Conservation (phyloP, 2,329 filamentous ascomycete species). For the Trichoderma arundinaceum region DNA sequence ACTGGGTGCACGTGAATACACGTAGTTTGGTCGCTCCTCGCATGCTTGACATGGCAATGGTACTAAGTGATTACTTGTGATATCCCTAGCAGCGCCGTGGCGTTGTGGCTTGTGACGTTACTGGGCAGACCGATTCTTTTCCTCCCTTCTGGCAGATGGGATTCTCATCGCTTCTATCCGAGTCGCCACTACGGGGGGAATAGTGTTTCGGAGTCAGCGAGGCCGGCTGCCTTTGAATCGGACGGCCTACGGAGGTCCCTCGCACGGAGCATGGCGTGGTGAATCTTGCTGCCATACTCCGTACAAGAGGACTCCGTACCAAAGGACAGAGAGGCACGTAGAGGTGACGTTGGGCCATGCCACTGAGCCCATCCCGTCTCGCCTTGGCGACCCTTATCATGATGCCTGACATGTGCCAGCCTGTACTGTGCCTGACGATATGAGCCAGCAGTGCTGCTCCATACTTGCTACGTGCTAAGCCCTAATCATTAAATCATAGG, state of each 20-base stretch:
- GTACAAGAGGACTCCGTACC: not conserved
- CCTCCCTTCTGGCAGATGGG: slow-evolving; percentile 15
- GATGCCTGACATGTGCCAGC: slow-evolving; percentile 27
- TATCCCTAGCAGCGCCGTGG: slow-evolving; percentile 24
- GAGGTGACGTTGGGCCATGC: not conserved
- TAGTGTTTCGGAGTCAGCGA: slow-evolving; percentile 26
- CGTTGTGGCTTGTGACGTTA: slow-evolving; percentile 31
- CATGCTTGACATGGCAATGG: not conserved
- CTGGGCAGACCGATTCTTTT: slow-evolving; percentile 27
- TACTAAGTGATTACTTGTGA: slow-evolving; percentile 7
- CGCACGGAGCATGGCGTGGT: no score
- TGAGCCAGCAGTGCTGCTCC: no score
- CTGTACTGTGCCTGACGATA: not conserved
- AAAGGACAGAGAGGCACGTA: no score
- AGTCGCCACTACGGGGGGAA: slow-evolving; percentile 20
- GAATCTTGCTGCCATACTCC: not conserved
- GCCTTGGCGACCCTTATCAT: slow-evolving; percentile 18
- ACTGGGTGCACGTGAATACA: slow-evolving; percentile 4
- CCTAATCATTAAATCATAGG: not conserved
- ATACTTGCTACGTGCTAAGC: not conserved
- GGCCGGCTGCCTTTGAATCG: not conserved
- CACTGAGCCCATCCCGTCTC: not conserved
- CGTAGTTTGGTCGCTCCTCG: not conserved
- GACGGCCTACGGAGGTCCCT: not conserved
- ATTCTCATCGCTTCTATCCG: slow-evolving; percentile 23